Percentiles rank a stretch among this genome's conserved stretches.
Evolutionary conservation across 495 filamentous ascomycete species (phyloP).

Genomic region (Venustampulla echinocandica): DNA sequence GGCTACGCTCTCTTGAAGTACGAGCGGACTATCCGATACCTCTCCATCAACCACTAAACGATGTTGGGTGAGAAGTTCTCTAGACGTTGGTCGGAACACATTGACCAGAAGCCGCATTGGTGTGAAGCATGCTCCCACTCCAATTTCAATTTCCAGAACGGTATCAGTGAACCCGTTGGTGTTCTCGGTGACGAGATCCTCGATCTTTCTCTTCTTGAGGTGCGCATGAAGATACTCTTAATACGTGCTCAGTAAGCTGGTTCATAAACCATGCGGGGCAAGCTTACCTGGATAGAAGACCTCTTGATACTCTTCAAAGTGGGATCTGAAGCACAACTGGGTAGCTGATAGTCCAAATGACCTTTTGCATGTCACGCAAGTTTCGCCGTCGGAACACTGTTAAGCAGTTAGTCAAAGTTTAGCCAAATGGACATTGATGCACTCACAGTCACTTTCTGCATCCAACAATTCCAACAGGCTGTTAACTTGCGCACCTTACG

Average conservation of each 20-base stretch:
- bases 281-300: constrained; percentile 29
- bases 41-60: constrained; percentile 24
- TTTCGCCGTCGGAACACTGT: constrained; percentile 7
- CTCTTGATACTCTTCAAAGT: constrained; percentile 41
- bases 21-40: constrained; percentile 28
- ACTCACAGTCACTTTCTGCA: constrained; percentile 15
- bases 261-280: too few species aligned
- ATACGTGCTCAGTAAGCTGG: too few species aligned
- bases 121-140: constrained; percentile 32
- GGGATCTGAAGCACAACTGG: constrained; percentile 36
- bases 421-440: neutral
- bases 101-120: constrained; percentile 34
- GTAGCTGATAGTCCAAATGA: constrained; percentile 27
- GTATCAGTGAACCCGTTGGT: constrained; percentile 30
- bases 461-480: constrained; percentile 22
- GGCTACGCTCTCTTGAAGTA: constrained; percentile 30
- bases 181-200: constrained; percentile 34
- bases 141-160: constrained; percentile 31
- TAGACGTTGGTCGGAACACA: constrained; percentile 36
- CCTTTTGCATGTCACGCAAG: constrained; percentile 9
- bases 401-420: neutral
- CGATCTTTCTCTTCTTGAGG: constrained; percentile 35
- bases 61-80: constrained; percentile 38
- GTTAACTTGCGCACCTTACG: constrained; percentile 4
- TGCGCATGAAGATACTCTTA: constrained; percentile 40